Percentiles rank a stretch among this genome's conserved stretches.
Evolutionary conservation across 1,139 yeast genomes (phyloP).

Genomic region (Zygosaccharomyces pseudobailii): DNA sequence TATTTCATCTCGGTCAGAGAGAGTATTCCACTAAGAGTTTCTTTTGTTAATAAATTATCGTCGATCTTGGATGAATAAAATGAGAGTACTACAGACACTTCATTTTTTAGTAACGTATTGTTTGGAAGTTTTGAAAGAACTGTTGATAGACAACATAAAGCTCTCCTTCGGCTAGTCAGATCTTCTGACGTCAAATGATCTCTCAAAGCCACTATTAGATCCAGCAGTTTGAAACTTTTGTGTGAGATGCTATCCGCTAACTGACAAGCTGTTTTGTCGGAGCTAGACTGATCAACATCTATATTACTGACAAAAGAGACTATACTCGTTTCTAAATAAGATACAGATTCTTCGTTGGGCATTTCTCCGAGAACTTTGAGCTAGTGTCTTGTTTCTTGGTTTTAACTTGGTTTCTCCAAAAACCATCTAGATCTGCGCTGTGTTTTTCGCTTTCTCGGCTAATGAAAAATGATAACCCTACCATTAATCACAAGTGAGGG

Average conservation of each 20-base stretch:
- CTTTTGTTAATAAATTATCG: conserved; percentile 52
- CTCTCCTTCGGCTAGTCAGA: conserved; percentile 37
- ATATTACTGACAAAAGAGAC: conserved; percentile 43
- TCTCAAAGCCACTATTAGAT: conserved; percentile 53
- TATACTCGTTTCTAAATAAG: conserved; percentile 28
- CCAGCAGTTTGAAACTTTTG: conserved; percentile 43
- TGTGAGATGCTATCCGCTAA: conserved; percentile 35
- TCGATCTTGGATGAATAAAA: conserved; percentile 64
- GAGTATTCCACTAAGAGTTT: conserved; percentile 53
- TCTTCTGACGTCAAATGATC: conserved; percentile 65
- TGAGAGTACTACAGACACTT: conserved; percentile 59
- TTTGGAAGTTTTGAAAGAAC: conserved; percentile 42
- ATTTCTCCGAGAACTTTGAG: not conserved
- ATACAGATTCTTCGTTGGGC: not conserved
- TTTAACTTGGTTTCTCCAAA: not conserved
- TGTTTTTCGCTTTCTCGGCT: not conserved
- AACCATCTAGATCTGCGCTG: not conserved
- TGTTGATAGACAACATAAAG: conserved; percentile 56
- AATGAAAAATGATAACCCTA: not conserved
- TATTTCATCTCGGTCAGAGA: conserved; percentile 48
- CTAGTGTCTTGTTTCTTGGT: not conserved
- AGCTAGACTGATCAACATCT: conserved; percentile 36
- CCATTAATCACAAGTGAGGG: not conserved
- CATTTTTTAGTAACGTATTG: conserved; percentile 50
- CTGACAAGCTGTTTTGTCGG: conserved; percentile 33